Evolutionary conservation across 345 rosid genomes (phyloP).

Genomic region (Euphorbia tirucalli): DNA sequence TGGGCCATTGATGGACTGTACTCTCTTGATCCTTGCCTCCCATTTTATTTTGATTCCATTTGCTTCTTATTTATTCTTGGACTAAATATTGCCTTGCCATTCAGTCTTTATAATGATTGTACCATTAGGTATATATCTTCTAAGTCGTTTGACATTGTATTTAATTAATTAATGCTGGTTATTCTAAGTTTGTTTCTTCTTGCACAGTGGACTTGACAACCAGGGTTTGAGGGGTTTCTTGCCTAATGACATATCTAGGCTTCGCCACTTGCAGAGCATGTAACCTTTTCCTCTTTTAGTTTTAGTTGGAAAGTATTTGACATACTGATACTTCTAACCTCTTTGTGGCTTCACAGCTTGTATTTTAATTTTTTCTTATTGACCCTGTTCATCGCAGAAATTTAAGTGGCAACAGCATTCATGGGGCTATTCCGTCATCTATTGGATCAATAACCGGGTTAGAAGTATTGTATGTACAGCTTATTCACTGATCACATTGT

Average conservation of each 20-base stretch:
- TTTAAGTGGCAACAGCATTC: slow-evolving; percentile 79
- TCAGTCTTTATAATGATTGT: neutral
- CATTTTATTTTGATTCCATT: slow-evolving; percentile 10
- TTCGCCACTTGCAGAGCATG: slow-evolving; percentile 82
- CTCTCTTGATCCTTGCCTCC: slow-evolving; percentile 29
- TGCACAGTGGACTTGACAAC: slow-evolving; percentile 74
- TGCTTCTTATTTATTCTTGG: neutral
- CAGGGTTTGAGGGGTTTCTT: slow-evolving; percentile 87
- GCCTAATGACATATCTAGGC: slow-evolving; percentile 66
- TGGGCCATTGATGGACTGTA: slow-evolving; percentile 99
- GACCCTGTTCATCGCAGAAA: slow-evolving; percentile 46
- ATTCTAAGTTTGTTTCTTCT: slow-evolving; percentile 12
- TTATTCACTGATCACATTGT: neutral
- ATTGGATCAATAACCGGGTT: slow-evolving; percentile 66
- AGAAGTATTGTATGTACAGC: slow-evolving; percentile 66
- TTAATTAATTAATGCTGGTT: neutral
- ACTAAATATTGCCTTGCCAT: neutral
- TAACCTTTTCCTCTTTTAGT: slow-evolving; percentile 34
- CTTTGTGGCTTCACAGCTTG: slow-evolving; percentile 1
- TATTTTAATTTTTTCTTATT: neutral
- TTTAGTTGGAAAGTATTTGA: neutral
- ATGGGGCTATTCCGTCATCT: slow-evolving; percentile 68
- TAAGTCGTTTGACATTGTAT: neutral
- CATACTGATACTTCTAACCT: neutral
- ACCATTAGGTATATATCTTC: neutral